Evolutionary conservation across 2,329 filamentous ascomycete genomes (phyloP).

Genomic region (Domatiomyces globalis): DNA sequence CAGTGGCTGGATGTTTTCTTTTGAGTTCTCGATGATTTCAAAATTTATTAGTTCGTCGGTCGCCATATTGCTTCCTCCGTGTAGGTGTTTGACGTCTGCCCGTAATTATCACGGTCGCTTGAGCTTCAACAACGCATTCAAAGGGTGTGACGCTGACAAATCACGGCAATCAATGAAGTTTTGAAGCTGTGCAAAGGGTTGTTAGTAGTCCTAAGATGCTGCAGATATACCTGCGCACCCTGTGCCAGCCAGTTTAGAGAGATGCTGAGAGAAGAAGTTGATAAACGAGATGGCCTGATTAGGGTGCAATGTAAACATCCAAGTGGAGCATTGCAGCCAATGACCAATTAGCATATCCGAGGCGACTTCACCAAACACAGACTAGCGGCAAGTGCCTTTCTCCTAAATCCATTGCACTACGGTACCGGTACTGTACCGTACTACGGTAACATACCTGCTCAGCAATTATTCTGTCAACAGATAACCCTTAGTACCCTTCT

Average conservation of each 20-base stretch:
- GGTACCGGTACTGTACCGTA: no score
- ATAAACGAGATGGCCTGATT: not conserved
- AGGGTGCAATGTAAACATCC: slow-evolving; percentile 8
- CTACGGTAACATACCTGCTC: no score
- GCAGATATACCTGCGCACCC: slow-evolving; percentile 2
- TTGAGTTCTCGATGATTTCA: slow-evolving; percentile 87
- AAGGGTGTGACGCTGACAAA: slow-evolving; percentile 2
- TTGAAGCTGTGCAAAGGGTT: not conserved
- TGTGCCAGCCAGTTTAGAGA: slow-evolving; percentile 2
- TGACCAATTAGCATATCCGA: not conserved
- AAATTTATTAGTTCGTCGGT: slow-evolving; percentile 44
- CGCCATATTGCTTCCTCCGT: slow-evolving; percentile 1
- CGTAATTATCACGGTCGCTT: slow-evolving; percentile 4
- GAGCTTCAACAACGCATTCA: not conserved
- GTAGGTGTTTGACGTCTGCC: slow-evolving; percentile 4
- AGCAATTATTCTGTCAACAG: not conserved
- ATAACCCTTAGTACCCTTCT: not conserved
- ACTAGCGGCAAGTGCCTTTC: not conserved
- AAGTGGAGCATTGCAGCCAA: not conserved
- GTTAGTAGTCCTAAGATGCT: not conserved
- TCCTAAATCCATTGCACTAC: no score
- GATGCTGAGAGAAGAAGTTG: not conserved
- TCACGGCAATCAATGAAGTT: not conserved
- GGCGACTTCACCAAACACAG: not conserved
- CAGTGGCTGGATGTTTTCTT: slow-evolving; percentile 93